Conservation (phyloP, 805 yeast genomes). For the Grigorovia jiainica region DNA sequence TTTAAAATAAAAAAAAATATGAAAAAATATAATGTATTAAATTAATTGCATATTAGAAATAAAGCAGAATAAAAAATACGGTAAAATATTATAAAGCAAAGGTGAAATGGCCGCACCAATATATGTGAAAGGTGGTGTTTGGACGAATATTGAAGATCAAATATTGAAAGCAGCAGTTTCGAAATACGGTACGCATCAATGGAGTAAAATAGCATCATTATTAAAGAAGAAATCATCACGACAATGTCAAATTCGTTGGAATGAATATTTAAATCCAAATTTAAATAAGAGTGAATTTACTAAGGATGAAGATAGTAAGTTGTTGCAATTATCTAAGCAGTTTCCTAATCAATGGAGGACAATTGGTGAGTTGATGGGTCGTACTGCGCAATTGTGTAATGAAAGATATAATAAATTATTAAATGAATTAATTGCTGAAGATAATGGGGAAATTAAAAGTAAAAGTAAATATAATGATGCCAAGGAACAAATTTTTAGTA, state of each 20-base stretch:
- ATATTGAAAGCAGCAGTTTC: conserved; percentile 83
- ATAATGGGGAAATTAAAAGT: conserved; percentile 3
- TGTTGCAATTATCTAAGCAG: conserved; percentile 54
- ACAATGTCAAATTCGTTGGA: conserved; percentile 91
- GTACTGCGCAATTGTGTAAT: conserved; percentile 81
- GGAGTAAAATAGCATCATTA: conserved; percentile 87
- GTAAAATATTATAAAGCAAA: neutral
- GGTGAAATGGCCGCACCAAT: conserved; percentile 39
- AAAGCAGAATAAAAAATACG: neutral
- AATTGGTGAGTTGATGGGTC: conserved; percentile 67
- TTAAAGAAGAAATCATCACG: conserved; percentile 78
- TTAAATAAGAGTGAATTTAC: conserved; percentile 62
- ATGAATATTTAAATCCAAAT: conserved; percentile 73
- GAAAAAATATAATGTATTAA: too few relatives aligned
- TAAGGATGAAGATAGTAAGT: conserved; percentile 62
- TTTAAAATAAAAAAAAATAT: too few relatives aligned
- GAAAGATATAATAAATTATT: conserved; percentile 63
- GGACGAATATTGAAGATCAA: conserved; percentile 83
- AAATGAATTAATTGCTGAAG: conserved; percentile 29
- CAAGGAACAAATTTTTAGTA: neutral
- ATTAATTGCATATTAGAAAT: neutral
- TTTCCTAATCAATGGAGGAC: conserved; percentile 94
- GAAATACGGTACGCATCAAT: conserved; percentile 88
- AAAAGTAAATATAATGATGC: too few relatives aligned
- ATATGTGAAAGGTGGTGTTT: conserved; percentile 78